Percentiles rank a stretch among this genome's conserved stretches.
phyloP scores from a whole-genome alignment of 2,329 filamentous ascomycete species.

The Penicillium sp. region DNA sequence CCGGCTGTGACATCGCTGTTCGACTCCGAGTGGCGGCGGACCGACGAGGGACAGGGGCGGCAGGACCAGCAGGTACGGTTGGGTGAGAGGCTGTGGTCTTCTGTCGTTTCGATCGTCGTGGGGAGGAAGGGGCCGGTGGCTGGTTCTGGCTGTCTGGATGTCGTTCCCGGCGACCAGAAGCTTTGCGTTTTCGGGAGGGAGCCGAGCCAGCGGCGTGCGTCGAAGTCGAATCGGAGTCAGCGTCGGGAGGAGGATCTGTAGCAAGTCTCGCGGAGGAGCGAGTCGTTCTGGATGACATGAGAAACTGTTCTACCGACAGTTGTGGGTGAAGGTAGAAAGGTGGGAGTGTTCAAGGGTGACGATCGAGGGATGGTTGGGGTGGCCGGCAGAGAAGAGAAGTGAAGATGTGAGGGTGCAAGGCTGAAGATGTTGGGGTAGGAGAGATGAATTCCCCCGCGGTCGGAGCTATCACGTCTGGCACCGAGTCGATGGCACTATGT shows the following conservation, averaged over 20 bases:
- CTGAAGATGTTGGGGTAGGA: background rate
- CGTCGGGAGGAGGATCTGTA: conserved; percentile 58
- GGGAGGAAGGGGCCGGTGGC: conserved; percentile 33
- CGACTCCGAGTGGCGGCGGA: conserved; percentile 31
- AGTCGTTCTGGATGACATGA: conserved; percentile 97
- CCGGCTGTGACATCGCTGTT: conserved; percentile 45
- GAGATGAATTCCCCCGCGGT: conserved; percentile 1
- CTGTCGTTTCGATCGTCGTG: conserved; percentile 70
- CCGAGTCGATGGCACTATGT: background rate
- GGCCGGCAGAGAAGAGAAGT: conserved; percentile 2
- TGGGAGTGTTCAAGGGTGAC: conserved; percentile 1
- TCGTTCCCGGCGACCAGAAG: conserved; percentile 54
- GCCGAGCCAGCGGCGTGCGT: conserved; percentile 47
- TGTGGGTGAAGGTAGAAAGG: conserved; percentile 8
- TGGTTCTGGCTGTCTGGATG: conserved; percentile 40
- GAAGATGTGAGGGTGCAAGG: background rate
- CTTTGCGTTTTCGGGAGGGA: conserved; percentile 75
- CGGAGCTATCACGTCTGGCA: background rate
- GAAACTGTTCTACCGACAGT: conserved; percentile 49
- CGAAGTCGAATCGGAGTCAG: conserved; percentile 42
- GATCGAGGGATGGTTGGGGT: background rate
- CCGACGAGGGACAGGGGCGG: conserved; percentile 47
- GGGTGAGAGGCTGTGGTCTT: conserved; percentile 59
- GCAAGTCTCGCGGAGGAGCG: conserved; percentile 91
- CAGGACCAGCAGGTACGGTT: conserved; percentile 41